phyloP scores from a whole-genome alignment of 1,284 basidiomycete species.

The Fomes fomentarius region DNA sequence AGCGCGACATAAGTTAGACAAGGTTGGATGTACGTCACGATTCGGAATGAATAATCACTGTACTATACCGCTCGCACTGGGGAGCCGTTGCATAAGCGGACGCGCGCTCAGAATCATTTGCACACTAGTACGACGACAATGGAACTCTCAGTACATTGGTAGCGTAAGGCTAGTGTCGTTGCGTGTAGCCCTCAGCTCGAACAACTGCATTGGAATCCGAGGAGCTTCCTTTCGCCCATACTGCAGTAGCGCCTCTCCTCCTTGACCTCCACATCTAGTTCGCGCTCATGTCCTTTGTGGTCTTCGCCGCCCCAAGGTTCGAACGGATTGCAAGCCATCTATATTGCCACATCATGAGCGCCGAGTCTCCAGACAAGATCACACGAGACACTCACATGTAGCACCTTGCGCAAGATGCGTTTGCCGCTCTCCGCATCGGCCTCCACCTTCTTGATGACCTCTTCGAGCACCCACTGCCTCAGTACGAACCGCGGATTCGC shows the following conservation, averaged over 20 bases:
- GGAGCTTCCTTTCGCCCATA: slow-evolving; percentile 71
- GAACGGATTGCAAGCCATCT: slow-evolving; percentile 85
- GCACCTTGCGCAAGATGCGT: slow-evolving; percentile 70
- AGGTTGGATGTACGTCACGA: slow-evolving; percentile 19
- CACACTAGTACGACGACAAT: background rate
- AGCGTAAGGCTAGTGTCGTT: background rate
- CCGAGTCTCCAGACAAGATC: slow-evolving; percentile 20
- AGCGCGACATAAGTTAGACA: slow-evolving; percentile 67
- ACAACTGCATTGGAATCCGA: slow-evolving; percentile 94
- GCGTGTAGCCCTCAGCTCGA: slow-evolving; percentile 65
- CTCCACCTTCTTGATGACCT: slow-evolving; percentile 79
- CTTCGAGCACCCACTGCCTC: slow-evolving; percentile 92
- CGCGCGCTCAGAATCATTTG: too few relatives aligned
- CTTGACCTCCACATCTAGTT: slow-evolving; percentile 58
- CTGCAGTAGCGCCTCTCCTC: slow-evolving; percentile 82
- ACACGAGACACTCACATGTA: slow-evolving; percentile 54
- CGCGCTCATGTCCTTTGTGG: slow-evolving; percentile 40
- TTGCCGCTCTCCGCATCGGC: slow-evolving; percentile 59
- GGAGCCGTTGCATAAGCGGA: background rate
- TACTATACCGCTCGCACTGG: slow-evolving; percentile 17
- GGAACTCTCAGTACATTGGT: too few relatives aligned
- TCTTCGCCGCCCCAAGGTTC: slow-evolving; percentile 79
- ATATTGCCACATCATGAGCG: slow-evolving; percentile 4
- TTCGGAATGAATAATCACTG: slow-evolving; percentile 21
- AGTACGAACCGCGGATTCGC: slow-evolving; percentile 89